A percentile compares a stretch with the other conserved stretches of the same genome.
These are phyloP conservation scores for Lactifluus piperatus DNA, from an alignment of 768 basidiomycete genomes.

Conservation along the genomic window DNA sequence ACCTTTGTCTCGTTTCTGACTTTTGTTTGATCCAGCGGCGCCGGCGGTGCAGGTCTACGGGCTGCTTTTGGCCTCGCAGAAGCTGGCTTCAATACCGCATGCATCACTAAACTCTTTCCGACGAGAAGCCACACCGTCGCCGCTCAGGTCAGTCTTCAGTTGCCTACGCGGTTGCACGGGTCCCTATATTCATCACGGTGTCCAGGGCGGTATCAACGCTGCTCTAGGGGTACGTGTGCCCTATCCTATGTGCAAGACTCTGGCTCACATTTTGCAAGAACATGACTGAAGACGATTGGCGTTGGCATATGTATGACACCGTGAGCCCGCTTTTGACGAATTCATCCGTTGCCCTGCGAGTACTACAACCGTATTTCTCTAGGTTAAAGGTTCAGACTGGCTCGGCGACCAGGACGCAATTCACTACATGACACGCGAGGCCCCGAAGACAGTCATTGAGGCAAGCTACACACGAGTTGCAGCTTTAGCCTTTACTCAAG, in stretches of 20 bases:
- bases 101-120: constrained; percentile 98
- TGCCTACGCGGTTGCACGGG: not conserved
- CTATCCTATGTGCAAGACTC: not conserved
- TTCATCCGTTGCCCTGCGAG: not conserved
- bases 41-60: constrained; percentile 95
- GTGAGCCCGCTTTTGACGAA: constrained; percentile 36
- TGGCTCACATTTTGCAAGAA: constrained; percentile 43
- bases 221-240: constrained; percentile 72
- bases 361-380: constrained; percentile 1
- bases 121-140: constrained; percentile 98
- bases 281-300: constrained; percentile 99
- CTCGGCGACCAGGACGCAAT: constrained; percentile 99
- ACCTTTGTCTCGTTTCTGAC: not conserved
- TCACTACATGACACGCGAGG: constrained; percentile 99
- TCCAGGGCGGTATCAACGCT: constrained; percentile 94
- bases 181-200: not conserved
- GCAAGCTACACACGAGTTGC: constrained; percentile 30
- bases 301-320: constrained; percentile 98
- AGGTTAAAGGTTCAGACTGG: constrained; percentile 99
- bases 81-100: constrained; percentile 97
- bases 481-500: not conserved
- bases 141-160: constrained; percentile 61
- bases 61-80: constrained; percentile 98
- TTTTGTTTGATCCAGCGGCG: constrained; percentile 52
- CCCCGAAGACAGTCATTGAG: constrained; percentile 89